Percentiles rank a stretch among this genome's conserved stretches.
Evolutionary conservation across 75 land plant genomes (phyloP).

Genomic region (Azolla pinnata): DNA sequence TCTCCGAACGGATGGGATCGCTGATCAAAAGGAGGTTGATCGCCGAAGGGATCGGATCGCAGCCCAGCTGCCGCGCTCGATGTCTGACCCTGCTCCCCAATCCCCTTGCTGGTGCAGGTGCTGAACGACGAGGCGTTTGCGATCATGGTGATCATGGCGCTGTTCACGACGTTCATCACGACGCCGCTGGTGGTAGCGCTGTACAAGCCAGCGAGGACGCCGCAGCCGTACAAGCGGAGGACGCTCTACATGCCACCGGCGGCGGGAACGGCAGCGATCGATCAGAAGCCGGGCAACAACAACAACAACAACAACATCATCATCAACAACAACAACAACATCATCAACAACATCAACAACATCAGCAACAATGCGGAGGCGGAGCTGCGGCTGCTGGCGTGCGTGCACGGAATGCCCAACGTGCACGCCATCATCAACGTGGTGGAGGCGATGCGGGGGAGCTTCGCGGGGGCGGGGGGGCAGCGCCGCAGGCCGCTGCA

Average conservation of each 20-base stretch:
- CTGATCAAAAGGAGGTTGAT: too few species aligned
- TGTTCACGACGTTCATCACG: slow-evolving; percentile 84
- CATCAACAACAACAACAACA: too few species aligned
- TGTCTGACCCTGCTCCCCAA: too few species aligned
- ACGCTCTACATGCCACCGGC: slow-evolving; percentile 8
- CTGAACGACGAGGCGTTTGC: slow-evolving; percentile 76
- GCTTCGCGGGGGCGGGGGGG: background rate
- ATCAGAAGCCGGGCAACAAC: too few species aligned
- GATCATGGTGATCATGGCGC: slow-evolving; percentile 77
- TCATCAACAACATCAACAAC: too few species aligned
- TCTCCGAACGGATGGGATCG: too few species aligned
- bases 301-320: too few species aligned
- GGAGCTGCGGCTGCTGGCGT: slow-evolving; percentile 59
- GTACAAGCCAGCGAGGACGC: slow-evolving; percentile 62
- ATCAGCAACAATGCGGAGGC: slow-evolving; percentile 14
- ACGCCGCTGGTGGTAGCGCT: slow-evolving; percentile 66
- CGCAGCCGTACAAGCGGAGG: slow-evolving; percentile 45
- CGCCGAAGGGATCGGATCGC: too few species aligned
- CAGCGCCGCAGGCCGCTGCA: slow-evolving; percentile 19
- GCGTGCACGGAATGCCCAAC: slow-evolving; percentile 52
- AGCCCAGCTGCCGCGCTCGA: too few species aligned
- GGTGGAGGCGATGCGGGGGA: slow-evolving; percentile 52
- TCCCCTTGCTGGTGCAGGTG: slow-evolving; percentile 30
- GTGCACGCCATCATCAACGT: slow-evolving; percentile 65
- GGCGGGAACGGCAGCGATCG: too few species aligned